Evolutionary conservation across 768 basidiomycete species (phyloP), one percentile per base, ranked within the genome.

Genomic region (Sporobolomyces phaffii): DNA sequence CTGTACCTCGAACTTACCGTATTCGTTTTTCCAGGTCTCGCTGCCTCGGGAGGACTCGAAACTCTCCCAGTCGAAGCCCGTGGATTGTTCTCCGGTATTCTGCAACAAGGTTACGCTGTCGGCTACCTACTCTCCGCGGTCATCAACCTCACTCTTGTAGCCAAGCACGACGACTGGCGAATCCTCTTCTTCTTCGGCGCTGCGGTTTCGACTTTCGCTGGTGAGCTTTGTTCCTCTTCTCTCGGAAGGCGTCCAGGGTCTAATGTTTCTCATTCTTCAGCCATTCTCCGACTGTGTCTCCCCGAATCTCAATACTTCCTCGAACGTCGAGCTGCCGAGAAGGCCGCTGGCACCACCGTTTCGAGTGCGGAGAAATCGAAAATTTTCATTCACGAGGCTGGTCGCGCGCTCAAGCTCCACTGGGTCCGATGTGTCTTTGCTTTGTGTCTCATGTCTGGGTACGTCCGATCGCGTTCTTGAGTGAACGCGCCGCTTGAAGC

Each of bases 391-490:
- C 81, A 77, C 58, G 90, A 92, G 77, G 84, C 85, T 0, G 81
- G 82, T 64, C 79, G 78, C 60, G 94, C 72, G 0, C 45, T 73
- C 34, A 89, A 84, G 79, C 77, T 73, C 17, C 89, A 96, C 75
- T 94, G 90, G 91, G 70, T 85, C 17, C 75, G 88, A 38, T 90
- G 88, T 75, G 84, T 92, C 54, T 93, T 92, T 73, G 87, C 88
- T 7, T 18, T 68, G 4, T 48, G 48, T 22, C 54, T 71, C 10
- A 71, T 71, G 70, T 40, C 65, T 14, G 58, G 65, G 15, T 71
- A 71, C 24, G 44, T 56, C 31, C 33, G 31, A 14, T 20, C 33
- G 8, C 22, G 26, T 20, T 41, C 10, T 59, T 11, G n/a, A n/a
- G n/a, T n/a, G n/a, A n/a, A n/a, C n/a, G n/a, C n/a, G n/a, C n/a